phyloP scores from a whole-genome alignment of 2,329 filamentous ascomycete genomes.

The Venturia carpophila region DNA sequence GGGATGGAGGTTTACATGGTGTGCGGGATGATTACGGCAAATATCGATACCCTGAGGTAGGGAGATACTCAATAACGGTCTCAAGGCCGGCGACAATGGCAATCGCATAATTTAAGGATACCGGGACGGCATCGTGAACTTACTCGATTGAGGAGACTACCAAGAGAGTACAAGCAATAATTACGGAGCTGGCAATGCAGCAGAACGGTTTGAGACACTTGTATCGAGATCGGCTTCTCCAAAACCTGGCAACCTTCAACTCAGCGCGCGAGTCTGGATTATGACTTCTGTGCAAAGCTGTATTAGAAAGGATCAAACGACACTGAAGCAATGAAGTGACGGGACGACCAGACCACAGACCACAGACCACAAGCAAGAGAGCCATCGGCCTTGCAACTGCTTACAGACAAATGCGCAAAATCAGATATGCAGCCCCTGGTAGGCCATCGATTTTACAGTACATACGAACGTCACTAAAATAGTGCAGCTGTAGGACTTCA shows the following conservation, averaged over 20 bases:
- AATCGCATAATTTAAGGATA: not conserved
- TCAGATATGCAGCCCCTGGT: no score
- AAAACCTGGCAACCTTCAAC: not conserved
- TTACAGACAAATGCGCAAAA: no score
- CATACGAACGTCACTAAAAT: no score
- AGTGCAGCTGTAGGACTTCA: no score
- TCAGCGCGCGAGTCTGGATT: not conserved
- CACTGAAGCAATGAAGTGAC: not conserved
- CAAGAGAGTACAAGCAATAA: not conserved
- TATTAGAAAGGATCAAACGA: no score
- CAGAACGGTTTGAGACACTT: not conserved
- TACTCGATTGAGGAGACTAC: not conserved
- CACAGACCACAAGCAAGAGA: no score
- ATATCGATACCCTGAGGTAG: constrained; percentile 10
- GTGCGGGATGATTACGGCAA: not conserved
- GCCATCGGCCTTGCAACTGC: no score
- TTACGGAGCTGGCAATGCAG: not conserved
- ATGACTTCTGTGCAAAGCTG: not conserved
- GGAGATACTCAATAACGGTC: not conserved
- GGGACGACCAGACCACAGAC: not conserved
- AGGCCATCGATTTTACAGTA: no score
- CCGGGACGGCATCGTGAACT: not conserved
- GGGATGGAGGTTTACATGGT: not conserved
- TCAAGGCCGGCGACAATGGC: not conserved
- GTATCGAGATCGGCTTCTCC: not conserved